Evolutionary conservation across 805 yeast genomes (phyloP).

Genomic region (Ogataea angusta): DNA sequence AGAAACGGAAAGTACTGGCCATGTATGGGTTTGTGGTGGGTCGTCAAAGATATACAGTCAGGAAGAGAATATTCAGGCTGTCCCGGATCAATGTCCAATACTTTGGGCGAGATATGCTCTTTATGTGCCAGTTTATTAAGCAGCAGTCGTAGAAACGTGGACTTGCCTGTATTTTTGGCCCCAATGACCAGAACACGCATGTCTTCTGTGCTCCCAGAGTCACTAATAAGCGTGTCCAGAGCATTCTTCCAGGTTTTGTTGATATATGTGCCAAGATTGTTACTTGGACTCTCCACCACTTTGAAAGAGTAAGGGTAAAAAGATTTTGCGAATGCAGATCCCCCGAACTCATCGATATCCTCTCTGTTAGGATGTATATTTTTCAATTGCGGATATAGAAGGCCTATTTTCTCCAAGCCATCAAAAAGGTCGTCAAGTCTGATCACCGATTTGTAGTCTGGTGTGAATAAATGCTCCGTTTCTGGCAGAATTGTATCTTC

Average conservation of each 20-base stretch:
- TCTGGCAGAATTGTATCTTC: slow-evolving; percentile 31
- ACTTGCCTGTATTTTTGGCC: slow-evolving; percentile 77
- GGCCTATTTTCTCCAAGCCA: slow-evolving; percentile 46
- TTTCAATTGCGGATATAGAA: slow-evolving; percentile 43
- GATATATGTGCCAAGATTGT: slow-evolving; percentile 30
- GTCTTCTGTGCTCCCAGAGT: slow-evolving; percentile 3
- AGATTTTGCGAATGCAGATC: slow-evolving; percentile 23
- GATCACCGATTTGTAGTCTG: slow-evolving; percentile 42
- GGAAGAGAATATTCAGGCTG: slow-evolving; percentile 79
- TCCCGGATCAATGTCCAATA: slow-evolving; percentile 84
- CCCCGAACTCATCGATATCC: slow-evolving; percentile 5
- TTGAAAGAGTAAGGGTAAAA: slow-evolving; percentile 38
- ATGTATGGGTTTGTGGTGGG: slow-evolving; percentile 31
- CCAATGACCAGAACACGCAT: slow-evolving; percentile 48
- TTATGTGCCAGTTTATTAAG: slow-evolving; percentile 43
- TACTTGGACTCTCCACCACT: slow-evolving; percentile 25
- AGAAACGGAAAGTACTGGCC: slow-evolving; percentile 38
- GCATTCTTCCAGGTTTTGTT: slow-evolving; percentile 27
- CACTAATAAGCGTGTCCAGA: slow-evolving; percentile 15
- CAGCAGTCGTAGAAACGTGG: slow-evolving; percentile 59
- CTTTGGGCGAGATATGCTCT: slow-evolving; percentile 34
- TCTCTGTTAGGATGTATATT: slow-evolving; percentile 34
- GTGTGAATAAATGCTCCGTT: slow-evolving; percentile 37
- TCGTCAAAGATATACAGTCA: slow-evolving; percentile 59
- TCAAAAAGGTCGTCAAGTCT: slow-evolving; percentile 36